Percentiles rank a stretch among this genome's conserved stretches.
These are phyloP conservation scores for Lactifluus piperatus DNA, from an alignment of 768 basidiomycete genomes.

Conservation along the genomic window DNA sequence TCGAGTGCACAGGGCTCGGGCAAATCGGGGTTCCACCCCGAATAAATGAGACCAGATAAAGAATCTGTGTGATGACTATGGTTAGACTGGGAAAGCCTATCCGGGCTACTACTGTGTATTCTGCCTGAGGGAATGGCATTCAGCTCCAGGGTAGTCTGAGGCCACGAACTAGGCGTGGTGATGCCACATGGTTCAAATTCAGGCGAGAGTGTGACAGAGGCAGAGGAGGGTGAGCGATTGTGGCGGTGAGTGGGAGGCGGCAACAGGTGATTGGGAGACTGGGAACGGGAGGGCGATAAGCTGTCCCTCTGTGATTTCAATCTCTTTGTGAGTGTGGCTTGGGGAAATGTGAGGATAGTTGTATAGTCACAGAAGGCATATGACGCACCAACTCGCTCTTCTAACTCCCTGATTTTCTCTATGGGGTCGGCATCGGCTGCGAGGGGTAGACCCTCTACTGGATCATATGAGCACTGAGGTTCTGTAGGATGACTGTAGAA, in stretches of 20 bases:
- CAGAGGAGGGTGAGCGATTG: slow-evolving; percentile 14
- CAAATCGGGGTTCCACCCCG: slow-evolving; percentile 81
- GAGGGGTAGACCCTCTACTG: slow-evolving; percentile 70
- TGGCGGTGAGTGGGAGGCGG: slow-evolving; percentile 8
- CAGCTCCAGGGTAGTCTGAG: slow-evolving; percentile 23
- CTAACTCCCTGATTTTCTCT: slow-evolving; percentile 68
- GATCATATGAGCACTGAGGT: slow-evolving; percentile 81
- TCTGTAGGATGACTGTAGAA: slow-evolving; percentile 65
- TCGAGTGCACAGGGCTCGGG: slow-evolving; percentile 65
- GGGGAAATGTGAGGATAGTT: background rate
- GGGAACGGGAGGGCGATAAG: slow-evolving; percentile 33
- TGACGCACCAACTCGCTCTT: slow-evolving; percentile 63
- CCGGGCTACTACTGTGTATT: slow-evolving; percentile 20
- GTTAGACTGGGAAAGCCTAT: slow-evolving; percentile 22
- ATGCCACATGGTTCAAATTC: slow-evolving; percentile 22
- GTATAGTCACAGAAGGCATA: slow-evolving; percentile 11
- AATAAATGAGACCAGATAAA: slow-evolving; percentile 57
- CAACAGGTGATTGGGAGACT: slow-evolving; percentile 23
- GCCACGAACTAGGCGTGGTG: slow-evolving; percentile 21
- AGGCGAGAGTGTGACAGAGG: slow-evolving; percentile 19
- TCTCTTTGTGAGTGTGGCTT: slow-evolving; percentile 56
- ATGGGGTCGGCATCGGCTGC: slow-evolving; percentile 72
- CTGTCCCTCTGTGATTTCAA: slow-evolving; percentile 43
- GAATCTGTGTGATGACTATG: slow-evolving; percentile 38
- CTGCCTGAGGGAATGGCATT: slow-evolving; percentile 21